Percentiles rank a stretch among this genome's conserved stretches.
Conservation (phyloP, 2,329 filamentous ascomycete genomes). For the Aspergillus ochraceus region DNA sequence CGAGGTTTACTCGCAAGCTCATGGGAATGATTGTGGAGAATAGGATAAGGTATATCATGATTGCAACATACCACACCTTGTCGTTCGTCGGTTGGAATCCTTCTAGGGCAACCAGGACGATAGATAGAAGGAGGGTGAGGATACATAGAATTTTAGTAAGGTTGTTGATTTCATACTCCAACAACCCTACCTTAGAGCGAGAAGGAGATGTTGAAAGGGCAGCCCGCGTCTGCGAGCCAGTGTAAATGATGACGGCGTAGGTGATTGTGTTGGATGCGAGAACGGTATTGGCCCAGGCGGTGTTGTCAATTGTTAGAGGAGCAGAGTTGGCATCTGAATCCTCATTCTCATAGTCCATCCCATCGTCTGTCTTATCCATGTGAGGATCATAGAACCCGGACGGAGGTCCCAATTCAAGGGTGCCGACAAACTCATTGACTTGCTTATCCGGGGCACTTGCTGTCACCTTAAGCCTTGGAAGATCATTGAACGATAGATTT, state of each 20-base stretch:
- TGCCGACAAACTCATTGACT: constrained; percentile 94
- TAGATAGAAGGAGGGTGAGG: constrained; percentile 80
- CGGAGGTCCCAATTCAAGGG: constrained; percentile 69
- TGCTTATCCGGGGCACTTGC: constrained; percentile 90
- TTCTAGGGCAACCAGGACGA: constrained; percentile 84
- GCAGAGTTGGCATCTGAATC: constrained; percentile 54
- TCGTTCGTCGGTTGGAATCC: constrained; percentile 63
- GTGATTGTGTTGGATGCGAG: constrained; percentile 90
- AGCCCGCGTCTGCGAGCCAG: constrained; percentile 88
- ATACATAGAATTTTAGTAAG: constrained; percentile 93
- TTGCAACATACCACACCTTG: constrained; percentile 84
- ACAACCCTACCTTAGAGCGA: constrained; percentile 86
- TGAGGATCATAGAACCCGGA: constrained; percentile 48
- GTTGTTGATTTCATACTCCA: constrained; percentile 96
- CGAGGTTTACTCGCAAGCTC: constrained; percentile 90
- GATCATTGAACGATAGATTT: constrained; percentile 68
- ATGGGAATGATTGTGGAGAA: constrained; percentile 99
- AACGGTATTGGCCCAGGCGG: constrained; percentile 97
- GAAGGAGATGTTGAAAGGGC: constrained; percentile 90
- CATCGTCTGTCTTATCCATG: constrained; percentile 32
- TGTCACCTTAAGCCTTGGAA: constrained; percentile 66
- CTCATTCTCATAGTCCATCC: constrained; percentile 19
- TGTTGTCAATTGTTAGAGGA: constrained; percentile 90
- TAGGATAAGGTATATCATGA: constrained; percentile 95
- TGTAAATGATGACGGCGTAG: constrained; percentile 88